Percentiles rank a stretch among this genome's conserved stretches.
Conservation (phyloP, 805 yeast genomes). For the Teunomyces cretensis region DNA sequence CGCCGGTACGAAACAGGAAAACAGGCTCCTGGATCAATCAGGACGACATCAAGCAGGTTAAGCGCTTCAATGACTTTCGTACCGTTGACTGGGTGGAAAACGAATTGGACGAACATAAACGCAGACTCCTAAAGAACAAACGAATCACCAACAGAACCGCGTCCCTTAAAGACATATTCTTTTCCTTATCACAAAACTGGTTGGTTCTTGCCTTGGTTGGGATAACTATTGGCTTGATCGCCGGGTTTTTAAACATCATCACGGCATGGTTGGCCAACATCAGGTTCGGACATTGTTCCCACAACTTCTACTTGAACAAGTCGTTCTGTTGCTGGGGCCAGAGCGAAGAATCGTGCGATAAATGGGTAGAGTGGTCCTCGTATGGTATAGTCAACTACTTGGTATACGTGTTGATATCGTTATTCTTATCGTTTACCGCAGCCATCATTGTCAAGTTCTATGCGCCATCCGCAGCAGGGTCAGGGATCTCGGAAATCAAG, state of each 20-base stretch:
- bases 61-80: constrained; percentile 56
- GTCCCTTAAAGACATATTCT: constrained; percentile 24
- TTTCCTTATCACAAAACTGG: constrained; percentile 58
- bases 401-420: constrained; percentile 58
- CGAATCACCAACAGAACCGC: constrained; percentile 9
- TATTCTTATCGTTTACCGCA: constrained; percentile 60
- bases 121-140: constrained; percentile 22
- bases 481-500: constrained; percentile 96
- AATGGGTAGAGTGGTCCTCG: constrained; percentile 70
- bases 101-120: constrained; percentile 47
- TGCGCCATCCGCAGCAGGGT: constrained; percentile 94
- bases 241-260: constrained; percentile 75
- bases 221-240: constrained; percentile 72
- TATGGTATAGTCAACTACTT: constrained; percentile 49
- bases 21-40: constrained; percentile 43
- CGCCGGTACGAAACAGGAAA: constrained; percentile 8
- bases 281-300: constrained; percentile 74
- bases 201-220: constrained; percentile 76
- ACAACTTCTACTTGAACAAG: constrained; percentile 66
- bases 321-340: constrained; percentile 82
- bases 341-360: constrained; percentile 47
- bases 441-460: constrained; percentile 65
- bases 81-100: constrained; percentile 76
- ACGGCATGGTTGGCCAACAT: constrained; percentile 85
- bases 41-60: constrained; percentile 36